Evolutionary conservation across 2,329 filamentous ascomycete genomes (phyloP).

Genomic region (Pseudogymnoascus sp.): DNA sequence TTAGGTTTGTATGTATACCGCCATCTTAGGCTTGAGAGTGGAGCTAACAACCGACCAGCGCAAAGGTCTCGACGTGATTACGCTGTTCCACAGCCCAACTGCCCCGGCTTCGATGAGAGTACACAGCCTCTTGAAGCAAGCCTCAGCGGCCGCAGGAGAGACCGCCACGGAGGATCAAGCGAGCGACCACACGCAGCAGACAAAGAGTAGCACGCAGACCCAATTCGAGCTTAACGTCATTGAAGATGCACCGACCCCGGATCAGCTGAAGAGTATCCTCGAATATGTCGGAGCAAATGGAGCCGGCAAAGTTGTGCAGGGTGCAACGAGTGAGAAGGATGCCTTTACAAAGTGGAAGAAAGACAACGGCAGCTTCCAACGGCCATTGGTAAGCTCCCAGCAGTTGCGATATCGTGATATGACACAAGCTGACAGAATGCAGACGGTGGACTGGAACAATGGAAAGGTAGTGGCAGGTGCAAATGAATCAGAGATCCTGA

Average conservation of each 20-base stretch:
- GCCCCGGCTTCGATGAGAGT: conserved; percentile 65
- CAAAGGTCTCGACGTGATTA: conserved; percentile 83
- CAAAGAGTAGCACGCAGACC: conserved; percentile 45
- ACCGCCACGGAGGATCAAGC: conserved; percentile 69
- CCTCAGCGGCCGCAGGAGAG: conserved; percentile 59
- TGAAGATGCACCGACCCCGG: conserved; percentile 68
- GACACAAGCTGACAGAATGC: conserved; percentile 22
- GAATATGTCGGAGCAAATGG: conserved; percentile 66
- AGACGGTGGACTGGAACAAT: conserved; percentile 87
- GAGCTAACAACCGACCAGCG: conserved; percentile 39
- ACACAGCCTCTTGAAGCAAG: conserved; percentile 71
- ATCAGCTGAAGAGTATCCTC: conserved; percentile 76
- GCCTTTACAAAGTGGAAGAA: conserved; percentile 72
- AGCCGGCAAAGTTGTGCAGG: conserved; percentile 60
- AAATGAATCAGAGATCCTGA: conserved; percentile 82
- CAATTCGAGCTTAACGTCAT: conserved; percentile 84
- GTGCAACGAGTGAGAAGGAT: conserved; percentile 66
- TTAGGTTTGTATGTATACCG: conserved; percentile 27
- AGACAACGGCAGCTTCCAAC: conserved; percentile 58
- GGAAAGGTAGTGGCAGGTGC: conserved; percentile 72
- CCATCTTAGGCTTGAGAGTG: neutral
- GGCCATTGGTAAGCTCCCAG: conserved; percentile 61
- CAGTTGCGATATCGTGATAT: neutral
- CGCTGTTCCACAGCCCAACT: conserved; percentile 85
- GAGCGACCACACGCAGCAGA: conserved; percentile 55